Evolutionary conservation across 345 rosid genomes (phyloP), one percentile per base, ranked within the genome.

Genomic region (Gossypium australe): DNA sequence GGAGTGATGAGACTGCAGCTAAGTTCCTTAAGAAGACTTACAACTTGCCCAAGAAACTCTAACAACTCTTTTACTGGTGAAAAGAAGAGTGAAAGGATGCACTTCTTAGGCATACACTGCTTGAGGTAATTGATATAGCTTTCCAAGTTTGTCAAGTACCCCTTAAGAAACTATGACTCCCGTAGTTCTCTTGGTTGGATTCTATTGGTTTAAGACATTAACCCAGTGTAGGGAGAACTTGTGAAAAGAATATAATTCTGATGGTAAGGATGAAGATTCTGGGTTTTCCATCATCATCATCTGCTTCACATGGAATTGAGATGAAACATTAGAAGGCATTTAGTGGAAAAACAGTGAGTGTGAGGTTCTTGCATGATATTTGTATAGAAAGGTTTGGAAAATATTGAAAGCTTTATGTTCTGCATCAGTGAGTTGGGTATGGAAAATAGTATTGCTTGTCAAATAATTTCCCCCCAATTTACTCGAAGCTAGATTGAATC

Each of bases 1-100:
- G 99, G 76, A 83, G 81, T 72, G 99, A 95, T 22, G 97, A 91
- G 68, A 76, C 80, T 14, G 97, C 98, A 1, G 76, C 97, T 1
- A 93, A 82, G 83, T 95, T 93, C 83, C 91, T 95, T 3, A 95
- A 95, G 89, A 95, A 91, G 81, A 84, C 87, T 2, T 93, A 93
- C 76, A 86, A 91, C 84, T 85, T 92, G 84, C 97, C 98, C 2
- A 94, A 80, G 86, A 94, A 89, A 84, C 25, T 20, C 24, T 87
- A 90, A 22, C 84, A 72, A 81, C 4, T 49, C 47, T 52, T 7
- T 24, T 17, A 2, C 49, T 43, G 14, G 4, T 64, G 49, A 29
- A 20, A 77, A 71, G 34, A 70, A 71, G 34, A 70, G 41, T 60
- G 2, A 3, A 18, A 18, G 49, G 71, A 8, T 58, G 57, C 53